phyloP scores from a whole-genome alignment of 2,329 filamentous ascomycete species.

The Penicillium sp. region DNA sequence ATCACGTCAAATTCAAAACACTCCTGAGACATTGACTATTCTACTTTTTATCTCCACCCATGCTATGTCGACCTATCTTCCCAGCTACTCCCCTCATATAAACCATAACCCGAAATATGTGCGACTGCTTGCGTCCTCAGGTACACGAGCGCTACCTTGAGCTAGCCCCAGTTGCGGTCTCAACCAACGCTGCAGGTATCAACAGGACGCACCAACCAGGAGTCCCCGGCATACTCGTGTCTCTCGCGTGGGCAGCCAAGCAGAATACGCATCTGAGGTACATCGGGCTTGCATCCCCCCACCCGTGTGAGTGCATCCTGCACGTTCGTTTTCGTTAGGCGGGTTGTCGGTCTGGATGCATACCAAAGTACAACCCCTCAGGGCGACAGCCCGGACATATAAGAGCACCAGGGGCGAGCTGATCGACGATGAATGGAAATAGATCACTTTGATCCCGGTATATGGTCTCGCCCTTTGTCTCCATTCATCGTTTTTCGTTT shows the following conservation, averaged over 20 bases:
- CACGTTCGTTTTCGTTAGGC: constrained; percentile 22
- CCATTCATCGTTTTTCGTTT: not conserved
- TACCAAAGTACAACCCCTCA: constrained; percentile 15
- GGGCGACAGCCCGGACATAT: constrained; percentile 5
- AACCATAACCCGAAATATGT: constrained; percentile 3
- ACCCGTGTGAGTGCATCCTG: constrained; percentile 23
- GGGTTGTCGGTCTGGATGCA: constrained; percentile 13
- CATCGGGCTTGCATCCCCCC: constrained; percentile 13
- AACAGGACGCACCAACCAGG: constrained; percentile 21
- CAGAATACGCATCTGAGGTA: constrained; percentile 19
- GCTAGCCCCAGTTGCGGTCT: constrained; percentile 17
- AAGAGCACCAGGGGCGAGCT: not conserved
- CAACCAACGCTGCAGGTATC: constrained; percentile 24
- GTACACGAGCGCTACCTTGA: constrained; percentile 12
- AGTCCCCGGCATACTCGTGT: constrained; percentile 12
- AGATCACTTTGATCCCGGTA: not conserved
- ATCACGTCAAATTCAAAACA: not conserved
- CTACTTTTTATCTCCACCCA: not conserved
- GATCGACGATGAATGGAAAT: not conserved
- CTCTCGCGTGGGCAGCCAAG: constrained; percentile 27
- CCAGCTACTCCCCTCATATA: not conserved
- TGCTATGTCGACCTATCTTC: not conserved
- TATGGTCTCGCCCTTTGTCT: not conserved
- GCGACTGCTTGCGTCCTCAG: constrained; percentile 12
- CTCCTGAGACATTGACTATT: not conserved